These are phyloP conservation scores for Russula sp. DNA, from an alignment of 768 basidiomycete genomes.

Conservation along the genomic window DNA sequence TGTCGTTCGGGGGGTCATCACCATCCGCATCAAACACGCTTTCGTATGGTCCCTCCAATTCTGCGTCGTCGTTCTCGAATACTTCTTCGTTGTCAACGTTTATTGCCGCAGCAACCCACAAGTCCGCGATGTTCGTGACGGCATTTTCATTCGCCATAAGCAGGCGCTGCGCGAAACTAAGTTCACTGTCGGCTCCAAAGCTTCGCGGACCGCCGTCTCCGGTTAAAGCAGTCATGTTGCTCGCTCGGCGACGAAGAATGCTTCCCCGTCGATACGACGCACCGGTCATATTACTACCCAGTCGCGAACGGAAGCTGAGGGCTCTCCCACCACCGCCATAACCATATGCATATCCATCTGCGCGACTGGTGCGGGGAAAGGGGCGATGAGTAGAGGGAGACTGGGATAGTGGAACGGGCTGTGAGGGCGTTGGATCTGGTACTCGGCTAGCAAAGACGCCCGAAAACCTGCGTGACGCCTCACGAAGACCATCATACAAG, in stretches of 20 bases:
- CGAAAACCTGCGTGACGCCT: conserved; percentile 43
- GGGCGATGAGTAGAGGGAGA: conserved; percentile 38
- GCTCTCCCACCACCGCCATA: conserved; percentile 43
- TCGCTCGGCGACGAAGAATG: conserved; percentile 44
- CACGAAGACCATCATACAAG: conserved; percentile 26
- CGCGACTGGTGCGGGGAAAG: conserved; percentile 46
- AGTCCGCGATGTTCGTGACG: conserved; percentile 88
- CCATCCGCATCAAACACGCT: conserved; percentile 28
- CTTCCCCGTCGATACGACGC: conserved; percentile 41
- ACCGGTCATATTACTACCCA: conserved; percentile 19
- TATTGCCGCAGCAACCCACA: conserved; percentile 97
- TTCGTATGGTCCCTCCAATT: conserved; percentile 28
- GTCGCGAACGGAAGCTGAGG: conserved; percentile 22
- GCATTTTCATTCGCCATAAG: conserved; percentile 93
- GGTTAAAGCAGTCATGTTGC: conserved; percentile 27
- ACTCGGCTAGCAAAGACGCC: conserved; percentile 51
- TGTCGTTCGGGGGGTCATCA: conserved; percentile 28
- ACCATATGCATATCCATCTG: conserved; percentile 75
- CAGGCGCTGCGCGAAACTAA: conserved; percentile 83
- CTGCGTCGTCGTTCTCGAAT: conserved; percentile 42
- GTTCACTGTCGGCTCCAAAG: conserved; percentile 42
- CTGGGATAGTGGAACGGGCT: conserved; percentile 32
- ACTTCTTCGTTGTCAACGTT: conserved; percentile 89
- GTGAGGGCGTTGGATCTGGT: conserved; percentile 32
- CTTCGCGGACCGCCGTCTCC: conserved; percentile 34